These are phyloP conservation scores for Arctium minus DNA, from an alignment of 129 eudicot species.

Conservation along the genomic window DNA sequence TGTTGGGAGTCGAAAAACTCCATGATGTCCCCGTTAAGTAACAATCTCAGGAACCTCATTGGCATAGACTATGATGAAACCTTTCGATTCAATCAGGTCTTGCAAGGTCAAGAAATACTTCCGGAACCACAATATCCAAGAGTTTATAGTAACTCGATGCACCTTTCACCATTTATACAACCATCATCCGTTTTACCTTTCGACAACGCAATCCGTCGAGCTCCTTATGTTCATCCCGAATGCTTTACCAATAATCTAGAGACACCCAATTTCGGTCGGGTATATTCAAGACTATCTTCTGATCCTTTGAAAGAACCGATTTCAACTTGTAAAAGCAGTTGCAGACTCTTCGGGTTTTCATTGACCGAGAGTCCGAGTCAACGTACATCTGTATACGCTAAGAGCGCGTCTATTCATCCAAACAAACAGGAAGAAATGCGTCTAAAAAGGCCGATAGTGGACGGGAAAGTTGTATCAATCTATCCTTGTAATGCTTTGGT, in stretches of 20 bases:
- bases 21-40: conserved; percentile 14
- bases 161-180: conserved; percentile 26
- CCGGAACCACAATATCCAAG: conserved; percentile 32
- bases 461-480: neutral
- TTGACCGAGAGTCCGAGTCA: conserved; percentile 39
- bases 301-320: conserved; percentile 13
- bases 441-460: neutral
- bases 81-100: conserved; percentile 60
- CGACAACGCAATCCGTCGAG: conserved; percentile 32
- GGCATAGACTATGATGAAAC: conserved; percentile 40
- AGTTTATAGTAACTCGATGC: neutral
- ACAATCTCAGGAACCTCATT: conserved; percentile 12
- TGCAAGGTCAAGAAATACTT: conserved; percentile 90
- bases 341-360: conserved; percentile 71
- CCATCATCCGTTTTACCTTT: conserved; percentile 49
- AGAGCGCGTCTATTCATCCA: neutral
- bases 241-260: neutral
- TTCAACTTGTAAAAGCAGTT: conserved; percentile 44
- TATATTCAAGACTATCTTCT: neutral
- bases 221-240: conserved; percentile 19
- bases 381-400: neutral
- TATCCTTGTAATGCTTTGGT: neutral
- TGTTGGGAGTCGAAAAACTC: conserved; percentile 7
- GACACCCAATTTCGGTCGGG: neutral
- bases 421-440: neutral